Evolutionary conservation across 176 grass and related monocot species (phyloP), one percentile per base, ranked within the genome.

Genomic region (Saccharum spontaneum): DNA sequence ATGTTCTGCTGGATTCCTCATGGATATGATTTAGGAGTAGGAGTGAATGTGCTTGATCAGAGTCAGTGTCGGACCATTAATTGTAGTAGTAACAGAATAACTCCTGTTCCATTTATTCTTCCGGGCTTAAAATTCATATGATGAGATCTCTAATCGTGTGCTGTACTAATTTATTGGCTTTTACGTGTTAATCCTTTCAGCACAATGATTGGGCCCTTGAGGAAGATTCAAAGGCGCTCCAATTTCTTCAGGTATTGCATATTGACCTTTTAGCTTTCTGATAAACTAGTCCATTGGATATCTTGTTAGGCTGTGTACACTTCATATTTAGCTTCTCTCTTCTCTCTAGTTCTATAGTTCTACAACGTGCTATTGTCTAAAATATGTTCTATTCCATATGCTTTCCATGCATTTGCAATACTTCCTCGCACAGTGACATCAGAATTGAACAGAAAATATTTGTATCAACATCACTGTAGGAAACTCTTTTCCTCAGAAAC

Each of bases 201-300:
- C 93, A 99, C 75, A 89, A 99, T 81, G 83, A 96, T 82, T 99
- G 97, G 97, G 84, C 88, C 50, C 83, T 99, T 17, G 91, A 94
- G 55, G 93, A 94, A 92, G 97, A 99, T 85, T 89, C 93, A 18
- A 94, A 82, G 84, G 97, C 93, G 7, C 91, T 95, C 73, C 88
- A 90, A 18, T 91, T 94, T 89, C 90, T 98, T 39, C 86, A 94
- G 91, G 93, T 96, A 88, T 63, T 78, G 73, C 30, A 69, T 10
- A 70, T 78, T 64, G 23, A 22, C 30, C 63, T 80, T 50, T 54
- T 30, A 33, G 43, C 26, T 67, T 34, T 68, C 41, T n/a, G 39
- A 60, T 86, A 71, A 41, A 57, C 71, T 49, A 79, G 37, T 67
- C 20, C 61, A 30, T 72, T 82, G 1, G 10, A 22, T 78, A 48